A percentile compares a stretch with the other conserved stretches of the same genome.
Conservation (phyloP, 768 basidiomycete genomes). For the Suillus sp. region DNA sequence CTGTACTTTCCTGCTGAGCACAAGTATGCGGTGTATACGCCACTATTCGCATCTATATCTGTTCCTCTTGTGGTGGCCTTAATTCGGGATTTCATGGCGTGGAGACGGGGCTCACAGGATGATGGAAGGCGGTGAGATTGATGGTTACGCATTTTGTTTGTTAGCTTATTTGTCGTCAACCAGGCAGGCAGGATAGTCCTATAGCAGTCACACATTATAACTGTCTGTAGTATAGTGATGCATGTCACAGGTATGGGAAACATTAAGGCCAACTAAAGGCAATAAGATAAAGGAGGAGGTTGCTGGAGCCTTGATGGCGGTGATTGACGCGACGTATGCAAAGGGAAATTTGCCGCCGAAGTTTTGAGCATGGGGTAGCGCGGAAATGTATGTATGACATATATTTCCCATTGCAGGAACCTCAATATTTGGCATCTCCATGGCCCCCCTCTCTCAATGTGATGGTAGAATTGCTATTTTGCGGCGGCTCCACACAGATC, state of each 20-base stretch:
- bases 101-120: constrained; percentile 41
- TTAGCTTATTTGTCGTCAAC: not conserved
- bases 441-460: not conserved
- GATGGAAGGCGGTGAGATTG: constrained; percentile 19
- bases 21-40: constrained; percentile 95
- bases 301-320: not conserved
- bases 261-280: not conserved
- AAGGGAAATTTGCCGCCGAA: not conserved
- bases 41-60: constrained; percentile 88
- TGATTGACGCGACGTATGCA: not conserved
- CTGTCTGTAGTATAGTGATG: not conserved
- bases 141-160: not conserved
- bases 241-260: not conserved
- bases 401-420: not conserved
- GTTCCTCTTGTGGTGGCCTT: constrained; percentile 80
- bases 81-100: constrained; percentile 69
- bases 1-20: constrained; percentile 98
- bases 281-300: not conserved
- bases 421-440: not conserved
- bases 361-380: not conserved
- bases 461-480: constrained; percentile 8
- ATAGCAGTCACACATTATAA: not conserved
- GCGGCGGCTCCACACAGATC: not conserved
- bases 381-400: not conserved
- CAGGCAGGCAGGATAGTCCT: not conserved